Percentiles rank a stretch among this genome's conserved stretches.
phyloP scores from a whole-genome alignment of 129 eudicot genomes.

The Cynara cardunculus region DNA sequence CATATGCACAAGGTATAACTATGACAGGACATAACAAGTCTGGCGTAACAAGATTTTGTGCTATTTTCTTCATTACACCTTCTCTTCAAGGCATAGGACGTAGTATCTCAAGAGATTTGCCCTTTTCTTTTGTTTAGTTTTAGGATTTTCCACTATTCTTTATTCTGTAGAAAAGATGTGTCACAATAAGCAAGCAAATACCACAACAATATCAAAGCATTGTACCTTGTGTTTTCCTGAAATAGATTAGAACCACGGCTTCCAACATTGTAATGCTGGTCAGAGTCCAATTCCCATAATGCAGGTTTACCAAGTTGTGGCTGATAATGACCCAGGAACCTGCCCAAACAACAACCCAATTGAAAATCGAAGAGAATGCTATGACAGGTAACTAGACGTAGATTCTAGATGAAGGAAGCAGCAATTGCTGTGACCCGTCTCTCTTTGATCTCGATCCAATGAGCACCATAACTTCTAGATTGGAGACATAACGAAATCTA shows the following conservation, averaged over 20 bases:
- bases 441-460: background rate
- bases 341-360: conserved; percentile 28
- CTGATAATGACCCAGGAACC: conserved; percentile 94
- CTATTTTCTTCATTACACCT: background rate
- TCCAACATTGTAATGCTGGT: conserved; percentile 68
- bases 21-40: background rate
- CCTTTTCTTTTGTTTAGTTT: background rate
- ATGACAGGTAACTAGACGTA: background rate
- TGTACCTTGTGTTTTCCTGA: conserved; percentile 56
- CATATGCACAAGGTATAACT: conserved; percentile 5
- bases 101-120: background rate
- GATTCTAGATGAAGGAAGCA: background rate
- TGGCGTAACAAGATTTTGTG: background rate
- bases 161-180: background rate
- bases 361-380: background rate
- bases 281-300: conserved; percentile 92
- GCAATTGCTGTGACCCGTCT: background rate
- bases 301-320: conserved; percentile 86
- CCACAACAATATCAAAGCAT: background rate
- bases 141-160: background rate
- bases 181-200: background rate
- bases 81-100: background rate
- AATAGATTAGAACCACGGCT: conserved; percentile 40
- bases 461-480: background rate
- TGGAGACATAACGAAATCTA: background rate